phyloP scores from a whole-genome alignment of 169 alveolate genomes.

The Blepharisma undulans region DNA sequence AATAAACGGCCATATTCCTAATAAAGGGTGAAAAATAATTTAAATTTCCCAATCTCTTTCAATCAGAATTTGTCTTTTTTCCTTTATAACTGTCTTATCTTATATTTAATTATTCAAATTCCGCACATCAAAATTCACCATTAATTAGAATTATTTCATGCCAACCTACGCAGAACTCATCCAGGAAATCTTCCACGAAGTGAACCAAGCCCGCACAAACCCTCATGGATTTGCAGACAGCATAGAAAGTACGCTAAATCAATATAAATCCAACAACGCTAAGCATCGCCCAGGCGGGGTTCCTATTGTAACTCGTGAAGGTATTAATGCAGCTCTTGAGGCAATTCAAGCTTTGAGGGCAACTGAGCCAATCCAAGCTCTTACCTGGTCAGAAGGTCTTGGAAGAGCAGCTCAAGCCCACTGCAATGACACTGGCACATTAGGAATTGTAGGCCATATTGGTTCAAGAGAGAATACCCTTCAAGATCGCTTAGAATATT shows the following conservation, averaged over 20 bases:
- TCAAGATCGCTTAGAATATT: slow-evolving; percentile 8
- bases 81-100: not conserved
- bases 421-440: slow-evolving; percentile 30
- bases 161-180: slow-evolving; percentile 8
- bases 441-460: slow-evolving; percentile 37
- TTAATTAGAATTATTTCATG: not conserved
- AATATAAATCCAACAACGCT: slow-evolving; percentile 36
- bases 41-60: not conserved
- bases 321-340: not conserved
- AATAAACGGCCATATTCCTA: not conserved
- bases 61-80: not conserved
- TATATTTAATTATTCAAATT: not conserved
- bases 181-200: not conserved
- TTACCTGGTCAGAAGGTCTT: slow-evolving; percentile 29
- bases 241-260: not conserved
- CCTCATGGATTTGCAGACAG: not conserved
- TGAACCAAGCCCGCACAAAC: not conserved
- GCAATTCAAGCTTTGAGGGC: not conserved
- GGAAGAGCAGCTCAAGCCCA: slow-evolving; percentile 16
- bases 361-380: not conserved
- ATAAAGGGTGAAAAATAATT: not conserved
- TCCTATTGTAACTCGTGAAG: slow-evolving; percentile 38
- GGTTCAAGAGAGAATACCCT: slow-evolving; percentile 5
- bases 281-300: slow-evolving; percentile 18
- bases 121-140: not conserved